phyloP scores from a whole-genome alignment of 495 filamentous ascomycete genomes.

The Hamigera avellanea region DNA sequence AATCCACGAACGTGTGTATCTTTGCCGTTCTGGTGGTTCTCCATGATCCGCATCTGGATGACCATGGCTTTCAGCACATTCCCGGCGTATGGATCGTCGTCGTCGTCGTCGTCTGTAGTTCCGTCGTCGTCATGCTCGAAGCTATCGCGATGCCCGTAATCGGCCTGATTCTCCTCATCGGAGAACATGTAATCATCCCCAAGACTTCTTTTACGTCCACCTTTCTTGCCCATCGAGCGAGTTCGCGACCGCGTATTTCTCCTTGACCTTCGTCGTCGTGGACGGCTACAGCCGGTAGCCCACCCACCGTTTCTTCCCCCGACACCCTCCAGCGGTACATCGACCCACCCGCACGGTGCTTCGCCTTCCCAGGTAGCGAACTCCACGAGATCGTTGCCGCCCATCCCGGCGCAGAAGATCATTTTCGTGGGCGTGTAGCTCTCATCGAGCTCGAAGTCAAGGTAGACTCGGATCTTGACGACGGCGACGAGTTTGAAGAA shows the following conservation, averaged over 20 bases:
- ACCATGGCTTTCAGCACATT: conserved; percentile 75
- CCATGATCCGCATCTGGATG: conserved; percentile 74
- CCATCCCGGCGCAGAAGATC: conserved; percentile 72
- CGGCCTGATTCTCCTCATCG: conserved; percentile 17
- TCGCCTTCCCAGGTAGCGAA: conserved; percentile 68
- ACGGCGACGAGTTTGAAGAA: conserved; percentile 90
- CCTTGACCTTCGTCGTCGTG: background rate
- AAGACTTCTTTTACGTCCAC: background rate
- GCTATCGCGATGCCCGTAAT: conserved; percentile 6
- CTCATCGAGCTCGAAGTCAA: conserved; percentile 87
- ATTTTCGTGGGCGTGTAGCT: conserved; percentile 96
- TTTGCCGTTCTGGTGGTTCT: conserved; percentile 99
- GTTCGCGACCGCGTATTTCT: background rate
- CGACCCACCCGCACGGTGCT: conserved; percentile 78
- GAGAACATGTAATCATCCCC: conserved; percentile 2
- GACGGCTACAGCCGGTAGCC: no score
- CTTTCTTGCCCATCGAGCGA: background rate
- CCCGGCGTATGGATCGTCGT: conserved; percentile 35
- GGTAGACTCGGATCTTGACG: conserved; percentile 68
- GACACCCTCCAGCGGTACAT: conserved; percentile 65
- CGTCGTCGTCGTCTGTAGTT: conserved; percentile 14
- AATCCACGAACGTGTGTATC: conserved; percentile 93
- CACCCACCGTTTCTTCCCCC: conserved; percentile 33
- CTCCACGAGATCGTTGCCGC: conserved; percentile 73
- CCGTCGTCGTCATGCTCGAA: conserved; percentile 23